These are phyloP conservation scores for Yamadazyma akitaensis DNA, from an alignment of 805 yeast genomes.

Conservation along the genomic window DNA sequence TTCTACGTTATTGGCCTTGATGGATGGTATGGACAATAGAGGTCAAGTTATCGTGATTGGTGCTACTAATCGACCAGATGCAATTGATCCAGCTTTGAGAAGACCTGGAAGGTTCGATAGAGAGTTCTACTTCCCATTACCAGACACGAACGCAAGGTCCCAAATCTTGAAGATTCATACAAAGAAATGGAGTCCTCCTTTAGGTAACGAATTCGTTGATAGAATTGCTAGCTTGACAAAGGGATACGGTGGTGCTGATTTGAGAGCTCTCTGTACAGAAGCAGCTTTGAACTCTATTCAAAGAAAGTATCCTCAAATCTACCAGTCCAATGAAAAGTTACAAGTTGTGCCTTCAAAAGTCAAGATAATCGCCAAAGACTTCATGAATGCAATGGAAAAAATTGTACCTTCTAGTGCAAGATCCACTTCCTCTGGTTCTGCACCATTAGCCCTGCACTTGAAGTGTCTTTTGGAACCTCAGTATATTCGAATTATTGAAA, in stretches of 20 bases:
- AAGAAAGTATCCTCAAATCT: constrained; percentile 90
- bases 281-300: constrained; percentile 92
- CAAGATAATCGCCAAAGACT: constrained; percentile 75
- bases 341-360: constrained; percentile 68
- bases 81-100: constrained; percentile 96
- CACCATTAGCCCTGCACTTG: constrained; percentile 75
- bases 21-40: constrained; percentile 99
- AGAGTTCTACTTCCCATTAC: constrained; percentile 93
- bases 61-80: constrained; percentile 96
- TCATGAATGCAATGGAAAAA: constrained; percentile 78
- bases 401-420: constrained; percentile 92
- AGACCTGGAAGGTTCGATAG: constrained; percentile 97
- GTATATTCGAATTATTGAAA: constrained; percentile 42
- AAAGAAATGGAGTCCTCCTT: constrained; percentile 79
- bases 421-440: constrained; percentile 66
- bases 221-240: constrained; percentile 78
- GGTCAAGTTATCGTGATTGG: constrained; percentile 98
- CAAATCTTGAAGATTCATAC: constrained; percentile 85
- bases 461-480: constrained; percentile 58
- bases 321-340: constrained; percentile 69
- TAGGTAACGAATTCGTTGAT: constrained; percentile 53
- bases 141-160: constrained; percentile 74
- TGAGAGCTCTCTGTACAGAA: constrained; percentile 91
- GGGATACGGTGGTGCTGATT: constrained; percentile 98
- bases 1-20: constrained; percentile 86